Percentiles rank a stretch among this genome's conserved stretches.
These are phyloP conservation scores for Talaromyces sp. DNA, from an alignment of 2,329 filamentous ascomycete genomes.

Conservation along the genomic window DNA sequence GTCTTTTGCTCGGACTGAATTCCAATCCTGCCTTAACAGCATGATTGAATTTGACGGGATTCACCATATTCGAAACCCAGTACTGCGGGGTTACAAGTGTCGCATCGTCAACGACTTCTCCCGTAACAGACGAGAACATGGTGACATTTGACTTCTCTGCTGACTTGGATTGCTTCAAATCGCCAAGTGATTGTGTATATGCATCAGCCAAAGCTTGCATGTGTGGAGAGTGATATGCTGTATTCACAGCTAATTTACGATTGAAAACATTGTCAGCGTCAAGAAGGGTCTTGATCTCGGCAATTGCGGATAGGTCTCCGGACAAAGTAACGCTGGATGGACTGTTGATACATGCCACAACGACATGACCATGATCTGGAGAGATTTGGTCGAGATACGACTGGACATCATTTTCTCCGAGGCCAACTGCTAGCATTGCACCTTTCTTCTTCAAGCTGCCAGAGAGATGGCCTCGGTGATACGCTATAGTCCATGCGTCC, in stretches of 20 bases:
- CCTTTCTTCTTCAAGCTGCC: constrained; percentile 20
- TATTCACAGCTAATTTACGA: neutral
- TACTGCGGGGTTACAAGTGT: neutral
- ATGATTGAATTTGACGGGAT: neutral
- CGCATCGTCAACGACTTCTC: neutral
- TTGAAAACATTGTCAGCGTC: neutral
- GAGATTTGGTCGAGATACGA: constrained; percentile 12
- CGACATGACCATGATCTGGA: constrained; percentile 17
- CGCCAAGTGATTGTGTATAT: neutral
- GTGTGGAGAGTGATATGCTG: neutral
- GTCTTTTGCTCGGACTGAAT: neutral
- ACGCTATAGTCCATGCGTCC: constrained; percentile 40
- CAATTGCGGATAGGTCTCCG: neutral
- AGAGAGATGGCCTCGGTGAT: constrained; percentile 35
- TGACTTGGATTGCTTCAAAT: neutral
- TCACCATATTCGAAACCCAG: neutral
- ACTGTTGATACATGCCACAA: constrained; percentile 26
- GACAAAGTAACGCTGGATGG: neutral
- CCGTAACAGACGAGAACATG: neutral
- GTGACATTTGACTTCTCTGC: neutral
- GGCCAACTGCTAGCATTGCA: constrained; percentile 34
- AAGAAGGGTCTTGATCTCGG: neutral
- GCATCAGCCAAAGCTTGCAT: neutral
- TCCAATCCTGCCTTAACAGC: neutral
- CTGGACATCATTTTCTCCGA: constrained; percentile 23